Evolutionary conservation across 352 stramenopile species (phyloP).

Genomic region (Globisporangium carolinianum): DNA sequence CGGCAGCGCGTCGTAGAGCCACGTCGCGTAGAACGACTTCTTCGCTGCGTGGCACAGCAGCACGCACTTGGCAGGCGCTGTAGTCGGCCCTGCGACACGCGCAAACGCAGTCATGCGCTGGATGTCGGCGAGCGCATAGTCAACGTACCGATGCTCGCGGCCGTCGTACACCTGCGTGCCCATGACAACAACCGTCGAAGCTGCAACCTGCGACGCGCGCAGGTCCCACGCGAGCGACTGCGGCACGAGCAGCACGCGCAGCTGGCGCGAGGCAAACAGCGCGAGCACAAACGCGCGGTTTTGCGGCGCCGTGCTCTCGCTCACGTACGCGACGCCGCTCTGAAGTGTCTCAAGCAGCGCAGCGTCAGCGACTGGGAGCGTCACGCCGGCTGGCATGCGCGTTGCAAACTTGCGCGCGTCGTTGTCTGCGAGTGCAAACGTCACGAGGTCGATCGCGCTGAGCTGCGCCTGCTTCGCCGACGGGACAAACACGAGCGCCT

Average conservation of each 20-base stretch:
- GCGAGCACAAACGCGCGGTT: slow-evolving; percentile 90
- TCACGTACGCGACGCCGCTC: slow-evolving; percentile 94
- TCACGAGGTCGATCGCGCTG: slow-evolving; percentile 98
- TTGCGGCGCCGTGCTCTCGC: slow-evolving; percentile 87
- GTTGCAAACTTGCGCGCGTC: slow-evolving; percentile 60
- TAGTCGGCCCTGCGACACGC: slow-evolving; percentile 19
- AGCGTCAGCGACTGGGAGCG: slow-evolving; percentile 76
- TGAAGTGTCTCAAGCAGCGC: slow-evolving; percentile 92
- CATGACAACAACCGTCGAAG: slow-evolving; percentile 97
- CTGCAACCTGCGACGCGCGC: slow-evolving; percentile 46
- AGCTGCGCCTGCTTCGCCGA: slow-evolving; percentile 97
- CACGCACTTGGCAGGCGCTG: slow-evolving; percentile 89
- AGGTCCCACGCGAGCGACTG: slow-evolving; percentile 92
- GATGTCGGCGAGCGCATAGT: slow-evolving; percentile 96
- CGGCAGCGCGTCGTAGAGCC: slow-evolving; percentile 99
- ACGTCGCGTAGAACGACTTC: slow-evolving; percentile 98
- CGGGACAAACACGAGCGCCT: slow-evolving; percentile 95
- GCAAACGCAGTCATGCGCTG: slow-evolving; percentile 97
- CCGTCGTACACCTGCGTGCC: slow-evolving; percentile 97
- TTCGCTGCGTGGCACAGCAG: slow-evolving; percentile 96
- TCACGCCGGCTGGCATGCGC: slow-evolving; percentile 21
- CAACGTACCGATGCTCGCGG: slow-evolving; percentile 92
- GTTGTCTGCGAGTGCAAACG: slow-evolving; percentile 90
- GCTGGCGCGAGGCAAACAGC: slow-evolving; percentile 80
- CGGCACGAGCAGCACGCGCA: slow-evolving; percentile 94